A percentile compares a stretch with the other conserved stretches of the same genome.
Conservation (phyloP, 805 yeast genomes). For the Danielia reshetovae region DNA sequence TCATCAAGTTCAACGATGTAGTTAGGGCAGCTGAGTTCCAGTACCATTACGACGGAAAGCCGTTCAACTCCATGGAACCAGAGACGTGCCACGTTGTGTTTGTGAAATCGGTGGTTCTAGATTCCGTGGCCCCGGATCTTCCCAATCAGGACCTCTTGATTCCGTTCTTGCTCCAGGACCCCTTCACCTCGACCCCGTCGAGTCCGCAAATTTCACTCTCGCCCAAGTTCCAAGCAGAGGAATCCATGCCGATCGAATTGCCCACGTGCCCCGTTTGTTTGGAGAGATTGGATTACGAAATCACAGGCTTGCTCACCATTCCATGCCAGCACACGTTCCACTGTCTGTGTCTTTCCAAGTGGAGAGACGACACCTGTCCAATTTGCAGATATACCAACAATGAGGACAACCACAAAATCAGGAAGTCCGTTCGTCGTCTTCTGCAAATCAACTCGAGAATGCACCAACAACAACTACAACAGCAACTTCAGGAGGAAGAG, state of each 20-base stretch:
- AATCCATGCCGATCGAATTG: slow-evolving; percentile 46
- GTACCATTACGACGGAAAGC: slow-evolving; percentile 61
- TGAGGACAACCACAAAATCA: slow-evolving; percentile 30
- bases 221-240: slow-evolving; percentile 16
- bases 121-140: slow-evolving; percentile 9
- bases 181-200: slow-evolving; percentile 47
- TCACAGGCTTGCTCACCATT: slow-evolving; percentile 79
- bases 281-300: slow-evolving; percentile 77
- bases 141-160: slow-evolving; percentile 28
- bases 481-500: neutral
- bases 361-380: slow-evolving; percentile 90
- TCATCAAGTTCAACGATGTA: slow-evolving; percentile 65
- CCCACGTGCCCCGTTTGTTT: slow-evolving; percentile 94
- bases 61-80: slow-evolving; percentile 84
- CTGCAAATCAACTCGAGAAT: slow-evolving; percentile 25
- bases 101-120: slow-evolving; percentile 56
- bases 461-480: slow-evolving; percentile 14
- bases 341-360: slow-evolving; percentile 79
- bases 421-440: slow-evolving; percentile 30
- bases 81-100: slow-evolving; percentile 77
- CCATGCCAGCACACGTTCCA: slow-evolving; percentile 94
- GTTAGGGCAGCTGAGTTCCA: slow-evolving; percentile 62
- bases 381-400: slow-evolving; percentile 76
- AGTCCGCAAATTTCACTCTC: neutral
- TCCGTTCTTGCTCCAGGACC: slow-evolving; percentile 70